Conservation (phyloP, 1,284 basidiomycete species). For the Cerrena zonata region DNA sequence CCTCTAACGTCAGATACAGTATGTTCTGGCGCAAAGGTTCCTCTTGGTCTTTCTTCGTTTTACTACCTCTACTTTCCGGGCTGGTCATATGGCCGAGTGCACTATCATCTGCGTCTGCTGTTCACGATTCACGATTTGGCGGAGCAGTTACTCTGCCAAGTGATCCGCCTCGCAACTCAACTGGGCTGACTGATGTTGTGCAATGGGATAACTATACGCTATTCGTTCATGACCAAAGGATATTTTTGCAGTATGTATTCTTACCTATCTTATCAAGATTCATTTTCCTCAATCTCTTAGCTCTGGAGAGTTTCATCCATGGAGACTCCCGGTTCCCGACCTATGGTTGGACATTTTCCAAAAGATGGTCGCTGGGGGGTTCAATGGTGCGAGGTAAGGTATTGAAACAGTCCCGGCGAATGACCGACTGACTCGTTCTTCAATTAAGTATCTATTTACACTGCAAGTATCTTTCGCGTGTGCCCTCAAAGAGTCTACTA, state of each 20-base stretch:
- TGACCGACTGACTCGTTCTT: background rate
- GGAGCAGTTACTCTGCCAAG: too few relatives aligned
- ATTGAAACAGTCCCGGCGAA: background rate
- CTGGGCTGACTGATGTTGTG: constrained; percentile 1
- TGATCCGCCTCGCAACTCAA: constrained; percentile 4
- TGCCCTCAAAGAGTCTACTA: background rate
- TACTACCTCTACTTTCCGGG: too few relatives aligned
- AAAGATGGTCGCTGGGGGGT: constrained; percentile 75
- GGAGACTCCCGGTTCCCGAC: constrained; percentile 71
- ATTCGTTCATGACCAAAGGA: constrained; percentile 1
- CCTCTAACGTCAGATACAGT: too few relatives aligned
- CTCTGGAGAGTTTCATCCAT: constrained; percentile 78
- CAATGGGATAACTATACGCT: constrained; percentile 6
- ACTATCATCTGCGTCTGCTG: too few relatives aligned
- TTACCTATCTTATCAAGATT: background rate
- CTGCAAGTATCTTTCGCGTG: background rate
- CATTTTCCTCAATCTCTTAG: constrained; percentile 19
- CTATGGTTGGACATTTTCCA: constrained; percentile 80
- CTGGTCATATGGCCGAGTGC: too few relatives aligned
- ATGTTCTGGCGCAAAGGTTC: too few relatives aligned
- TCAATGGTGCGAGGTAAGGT: constrained; percentile 52
- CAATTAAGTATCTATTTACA: too few relatives aligned
- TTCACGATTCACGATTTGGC: too few relatives aligned
- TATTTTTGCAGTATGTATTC: constrained; percentile 18
- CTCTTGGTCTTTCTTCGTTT: too few relatives aligned